Base-by-base conservation (phyloP, 768 basidiomycete species). In the Serendipita vermifera region DNA sequence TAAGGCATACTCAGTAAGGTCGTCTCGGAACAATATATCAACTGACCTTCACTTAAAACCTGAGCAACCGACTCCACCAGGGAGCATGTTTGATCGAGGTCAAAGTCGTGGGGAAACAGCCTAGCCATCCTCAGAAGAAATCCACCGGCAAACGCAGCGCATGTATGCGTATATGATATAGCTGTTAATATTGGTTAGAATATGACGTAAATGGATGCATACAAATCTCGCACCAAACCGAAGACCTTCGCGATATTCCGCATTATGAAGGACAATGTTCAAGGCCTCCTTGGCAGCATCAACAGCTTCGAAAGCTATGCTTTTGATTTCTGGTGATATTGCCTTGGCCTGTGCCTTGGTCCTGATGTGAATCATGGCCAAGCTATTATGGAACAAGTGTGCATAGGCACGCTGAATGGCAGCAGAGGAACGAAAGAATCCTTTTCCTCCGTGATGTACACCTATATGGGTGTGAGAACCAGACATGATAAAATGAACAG, bases 91-190 rank as follows among this genome's bases (percentile, higher is more conserved):
- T 62, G 60, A 20, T 46, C 41, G 26, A 62, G 40, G 39, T 60
- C 57, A 5, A 62, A 38, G 38, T 62, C 61, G 7, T 57, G 32
- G 3, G 59, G 61, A 27, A 62, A 60, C 15, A 62, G 57, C 39
- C 61, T 15, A n/a, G 61, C 61, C 38, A 62, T 60, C 13, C 61
- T 57, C 35, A 62, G 43, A 3, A 62, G 55, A 54, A 62, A 62
- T 14, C 57, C 59, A n/a, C 54, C 61, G 11, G 60, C 60, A 38
- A 62, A 60, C 5, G 61, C 61, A 22, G 60, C 61, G 38, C 61
- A 59, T n/a, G 58, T 62, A 57, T 61, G 61, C 7, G 61, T 62
- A 53, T 62, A 62, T 22, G 60, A 56, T n/a, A 62, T 60, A 35
- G 58, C 40, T 57, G 22, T 29, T 2, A 5, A 7, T 22, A 32